Conservation (phyloP, 164 flowering plant genomes). For the Stephania cephalantha region DNA sequence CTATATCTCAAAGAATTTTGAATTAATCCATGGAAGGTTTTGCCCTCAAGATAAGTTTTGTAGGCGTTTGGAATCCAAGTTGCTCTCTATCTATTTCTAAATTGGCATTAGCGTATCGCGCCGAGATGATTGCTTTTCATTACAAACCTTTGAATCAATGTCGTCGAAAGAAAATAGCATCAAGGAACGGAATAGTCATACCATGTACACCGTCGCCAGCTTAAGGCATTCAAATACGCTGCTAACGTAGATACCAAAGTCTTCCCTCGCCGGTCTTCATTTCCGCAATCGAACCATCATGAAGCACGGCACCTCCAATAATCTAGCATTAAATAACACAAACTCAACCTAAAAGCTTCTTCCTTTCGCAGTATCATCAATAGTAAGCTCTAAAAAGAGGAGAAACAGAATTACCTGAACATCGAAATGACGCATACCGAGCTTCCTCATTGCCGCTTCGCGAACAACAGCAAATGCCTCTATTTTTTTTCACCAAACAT, state of each 20-base stretch:
- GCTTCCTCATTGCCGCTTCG: constrained; percentile 93
- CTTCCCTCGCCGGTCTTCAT: constrained; percentile 99
- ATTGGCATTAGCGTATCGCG: not conserved
- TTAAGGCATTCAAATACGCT: constrained; percentile 94
- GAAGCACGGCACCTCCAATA: constrained; percentile 97
- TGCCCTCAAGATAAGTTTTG: not conserved
- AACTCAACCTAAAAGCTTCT: not conserved
- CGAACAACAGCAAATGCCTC: constrained; percentile 99
- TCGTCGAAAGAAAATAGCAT: not conserved
- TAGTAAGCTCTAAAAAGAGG: not conserved
- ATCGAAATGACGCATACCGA: constrained; percentile 99
- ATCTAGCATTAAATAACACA: constrained; percentile 36
- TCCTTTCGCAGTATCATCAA: not conserved
- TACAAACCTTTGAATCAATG: too few species aligned
- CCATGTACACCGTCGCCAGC: constrained; percentile 94
- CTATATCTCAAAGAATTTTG: not conserved
- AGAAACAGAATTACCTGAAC: constrained; percentile 59
- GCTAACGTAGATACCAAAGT: constrained; percentile 95
- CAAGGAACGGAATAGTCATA: constrained; percentile 21
- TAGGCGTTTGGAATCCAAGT: not conserved
- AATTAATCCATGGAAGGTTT: not conserved
- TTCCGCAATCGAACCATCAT: constrained; percentile 97
- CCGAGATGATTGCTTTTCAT: not conserved
- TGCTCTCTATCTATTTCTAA: not conserved
- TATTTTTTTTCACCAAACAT: constrained; percentile 14